Evolutionary conservation across 2,329 filamentous ascomycete species (phyloP), one percentile per base, ranked within the genome.

Genomic region (Gaeumannomyces tritici): DNA sequence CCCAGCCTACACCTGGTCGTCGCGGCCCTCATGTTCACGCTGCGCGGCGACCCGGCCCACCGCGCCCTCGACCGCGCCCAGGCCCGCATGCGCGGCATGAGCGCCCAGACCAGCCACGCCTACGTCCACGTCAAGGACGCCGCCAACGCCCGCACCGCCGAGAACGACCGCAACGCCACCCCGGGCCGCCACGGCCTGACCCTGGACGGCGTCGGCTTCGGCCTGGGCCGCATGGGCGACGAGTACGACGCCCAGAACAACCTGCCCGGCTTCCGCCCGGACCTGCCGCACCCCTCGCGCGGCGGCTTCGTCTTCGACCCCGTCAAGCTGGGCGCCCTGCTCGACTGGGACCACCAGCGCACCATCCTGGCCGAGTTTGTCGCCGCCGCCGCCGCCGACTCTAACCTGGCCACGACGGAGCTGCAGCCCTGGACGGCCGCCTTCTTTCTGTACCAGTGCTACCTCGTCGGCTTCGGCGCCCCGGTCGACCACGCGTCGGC

Each of bases 231-330:
- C 2, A 12, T 64, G 42, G 64, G 64, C 1, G 59, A 62, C 54
- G 64, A 65, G 29, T 65, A 65, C 54, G 64, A 65, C 47, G 63
- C 64, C 11, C 64, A 65, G 55, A 63, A 64, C 54, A 65, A 65
- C 61, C 58, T 65, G 12, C 64, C 64, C 3, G 64, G 64, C 2
- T 65, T 63, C 59, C 60, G 64, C 1, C 64, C 63, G n/a, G 62
- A 65, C 21, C 60, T 65, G 12, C 62, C 64, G 1, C 55, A 58
- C 3, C 64, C 64, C 2, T 57, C 57, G 11, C 58, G 56, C 31
- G 61, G 58, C 8, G 55, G 61, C 2, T 66, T 66, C 27, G 29
- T 61, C 11, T 64, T 66, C 26, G 62, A 64, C 15, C 64, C 64
- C 0, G 60, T 62, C 7, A 47, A 21, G 5, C 59, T 66, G 13